Evolutionary conservation across 2,329 filamentous ascomycete genomes (phyloP).

Genomic region (Epichloe hybrida): DNA sequence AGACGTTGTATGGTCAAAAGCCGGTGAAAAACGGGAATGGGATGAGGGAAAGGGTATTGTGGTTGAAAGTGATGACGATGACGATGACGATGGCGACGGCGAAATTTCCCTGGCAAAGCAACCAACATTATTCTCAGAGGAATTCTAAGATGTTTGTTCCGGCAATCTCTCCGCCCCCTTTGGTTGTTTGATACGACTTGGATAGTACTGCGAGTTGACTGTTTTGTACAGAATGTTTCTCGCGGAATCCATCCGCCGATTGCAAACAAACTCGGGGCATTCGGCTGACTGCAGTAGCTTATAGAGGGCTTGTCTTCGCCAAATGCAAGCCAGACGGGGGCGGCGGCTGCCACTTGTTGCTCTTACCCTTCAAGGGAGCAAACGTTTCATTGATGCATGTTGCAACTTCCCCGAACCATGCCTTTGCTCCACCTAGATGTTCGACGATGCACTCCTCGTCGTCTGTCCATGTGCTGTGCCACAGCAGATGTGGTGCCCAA

Average conservation of each 20-base stretch:
- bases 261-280: not conserved
- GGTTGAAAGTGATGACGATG: not conserved
- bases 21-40: conserved; percentile 51
- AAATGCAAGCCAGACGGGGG: not conserved
- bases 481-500: too few relatives aligned
- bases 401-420: not conserved
- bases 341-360: not conserved
- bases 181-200: not conserved
- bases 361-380: not conserved
- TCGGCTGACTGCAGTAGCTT: not conserved
- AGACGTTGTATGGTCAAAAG: conserved; percentile 59
- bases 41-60: conserved; percentile 36
- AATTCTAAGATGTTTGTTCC: not conserved
- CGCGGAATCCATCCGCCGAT: not conserved
- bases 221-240: not conserved
- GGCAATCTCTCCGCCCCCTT: not conserved
- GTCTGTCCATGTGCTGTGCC: too few relatives aligned
- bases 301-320: not conserved
- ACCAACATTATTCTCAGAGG: conserved; percentile 7
- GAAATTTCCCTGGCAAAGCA: not conserved
- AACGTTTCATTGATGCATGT: not conserved
- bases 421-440: not conserved
- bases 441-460: too few relatives aligned
- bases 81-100: not conserved
- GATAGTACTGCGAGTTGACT: not conserved